Conservation (phyloP, 2,329 filamentous ascomycete species). For the Pestalotiopsis sp. region DNA sequence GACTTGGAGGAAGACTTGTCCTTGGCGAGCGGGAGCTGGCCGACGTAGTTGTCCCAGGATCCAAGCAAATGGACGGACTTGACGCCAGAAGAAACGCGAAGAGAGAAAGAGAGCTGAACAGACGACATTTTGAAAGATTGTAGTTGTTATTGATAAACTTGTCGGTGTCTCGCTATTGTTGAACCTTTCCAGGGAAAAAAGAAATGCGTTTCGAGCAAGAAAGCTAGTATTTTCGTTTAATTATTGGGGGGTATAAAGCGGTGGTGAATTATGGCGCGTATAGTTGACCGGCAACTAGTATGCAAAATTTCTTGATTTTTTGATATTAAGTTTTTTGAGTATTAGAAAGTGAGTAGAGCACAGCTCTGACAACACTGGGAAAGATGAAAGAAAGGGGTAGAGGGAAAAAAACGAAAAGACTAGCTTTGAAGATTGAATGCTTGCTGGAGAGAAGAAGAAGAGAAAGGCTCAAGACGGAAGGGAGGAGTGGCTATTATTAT, state of each 20-base stretch:
- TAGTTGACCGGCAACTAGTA: constrained; percentile 54
- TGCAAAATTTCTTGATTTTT: constrained; percentile 31
- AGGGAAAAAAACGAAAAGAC: constrained; percentile 59
- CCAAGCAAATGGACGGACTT: constrained; percentile 97
- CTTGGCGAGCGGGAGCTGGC: constrained; percentile 92
- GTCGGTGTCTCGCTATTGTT: constrained; percentile 32
- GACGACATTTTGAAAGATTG: constrained; percentile 72
- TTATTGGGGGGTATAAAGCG: constrained; percentile 40
- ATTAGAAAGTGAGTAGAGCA: constrained; percentile 49
- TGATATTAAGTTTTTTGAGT: constrained; percentile 32
- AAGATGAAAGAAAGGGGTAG: constrained; percentile 36
- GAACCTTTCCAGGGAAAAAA: not conserved
- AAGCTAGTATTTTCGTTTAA: constrained; percentile 52
- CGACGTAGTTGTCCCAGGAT: constrained; percentile 96
- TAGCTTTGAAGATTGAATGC: constrained; percentile 57
- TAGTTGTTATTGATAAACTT: constrained; percentile 39
- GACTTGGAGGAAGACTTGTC: constrained; percentile 82
- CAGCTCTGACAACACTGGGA: constrained; percentile 51
- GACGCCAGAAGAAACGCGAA: constrained; percentile 93
- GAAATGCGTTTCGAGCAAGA: constrained; percentile 51
- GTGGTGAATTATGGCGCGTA: constrained; percentile 38
- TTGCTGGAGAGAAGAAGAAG: constrained; percentile 66
- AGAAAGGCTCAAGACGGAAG: constrained; percentile 40
- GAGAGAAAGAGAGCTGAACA: constrained; percentile 92
- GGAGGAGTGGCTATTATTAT: constrained; percentile 42